Base-by-base conservation (phyloP, 202 grass and related monocot genomes). In the Panicum hallii region DNA sequence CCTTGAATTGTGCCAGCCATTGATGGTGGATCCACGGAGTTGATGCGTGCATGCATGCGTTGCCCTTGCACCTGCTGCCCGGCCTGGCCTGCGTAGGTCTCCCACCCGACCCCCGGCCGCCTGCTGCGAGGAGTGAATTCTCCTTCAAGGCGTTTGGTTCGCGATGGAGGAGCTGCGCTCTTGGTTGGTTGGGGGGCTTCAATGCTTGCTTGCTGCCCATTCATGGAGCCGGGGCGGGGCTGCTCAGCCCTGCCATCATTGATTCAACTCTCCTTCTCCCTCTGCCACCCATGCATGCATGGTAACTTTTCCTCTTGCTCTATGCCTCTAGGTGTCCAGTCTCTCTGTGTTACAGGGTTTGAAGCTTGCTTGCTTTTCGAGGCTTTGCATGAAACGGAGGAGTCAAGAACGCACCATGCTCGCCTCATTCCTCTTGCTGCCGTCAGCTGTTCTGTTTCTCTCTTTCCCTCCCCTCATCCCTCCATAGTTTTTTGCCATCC, bases 361-460 rank as follows among this genome's bases (percentile, higher is more conserved):
- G 26, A 55, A 49, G 80, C 44, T 83, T 70, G 78, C 63, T 72
- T 81, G 36, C 22, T 60, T 46, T 45, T 23, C 41, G 42, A 90
- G 67, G 81, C 83, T 85, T 88, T 84, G 88, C 66, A 57, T 60
- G 85, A 80, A 89, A 83, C 45, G 90, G 88, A 88, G 93, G 86
- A 98, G 95, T 98, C 95, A 98, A 98, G 95, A 98, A 98, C 95
- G 95, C 91, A 98, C 95, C 95, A 98, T 95, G 86, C 91, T 88
- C 66, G 91, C 80, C 91, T 46, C 86, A 87, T 85, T 85, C 90
- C 89, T 93, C 74, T 45, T 75, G 85, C 86, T 84, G 87, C 87
- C n/a, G 38, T 69, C 83, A 79, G 57, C 9, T 60, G n/a, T 60
- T 26, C 22, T 60, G 22, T 60, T 60, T 72, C 22, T 32, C 0